Percentiles rank a stretch among this genome's conserved stretches.
Conservation (phyloP, 805 yeast species). For the Wickerhamiella hasegawae region DNA sequence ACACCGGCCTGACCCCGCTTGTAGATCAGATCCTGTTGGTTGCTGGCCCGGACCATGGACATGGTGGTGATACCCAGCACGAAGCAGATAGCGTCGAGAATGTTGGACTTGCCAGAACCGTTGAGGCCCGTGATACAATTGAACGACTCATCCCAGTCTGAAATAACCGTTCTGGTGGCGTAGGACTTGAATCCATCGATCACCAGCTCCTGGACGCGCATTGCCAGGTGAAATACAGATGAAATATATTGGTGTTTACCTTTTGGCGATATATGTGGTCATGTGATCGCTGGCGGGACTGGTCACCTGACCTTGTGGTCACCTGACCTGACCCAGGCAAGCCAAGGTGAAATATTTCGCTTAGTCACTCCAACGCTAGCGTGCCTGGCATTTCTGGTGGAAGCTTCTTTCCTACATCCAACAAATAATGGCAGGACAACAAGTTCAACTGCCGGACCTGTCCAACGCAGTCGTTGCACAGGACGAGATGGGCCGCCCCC, state of each 20-base stretch:
- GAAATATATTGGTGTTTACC: too few relatives aligned
- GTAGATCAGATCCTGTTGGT: slow-evolving; percentile 83
- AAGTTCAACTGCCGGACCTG: slow-evolving; percentile 50
- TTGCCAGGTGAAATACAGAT: too few relatives aligned
- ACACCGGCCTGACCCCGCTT: slow-evolving; percentile 98
- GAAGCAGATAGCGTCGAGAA: slow-evolving; percentile 91
- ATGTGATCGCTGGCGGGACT: too few relatives aligned
- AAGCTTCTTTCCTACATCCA: too few relatives aligned
- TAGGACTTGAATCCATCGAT: slow-evolving; percentile 97
- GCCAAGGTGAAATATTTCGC: too few relatives aligned
- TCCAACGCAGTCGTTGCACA: slow-evolving; percentile 98
- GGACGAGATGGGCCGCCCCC: slow-evolving; percentile 98
- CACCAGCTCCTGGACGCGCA: slow-evolving; percentile 48
- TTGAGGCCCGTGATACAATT: slow-evolving; percentile 96
- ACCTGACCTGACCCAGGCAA: too few relatives aligned
- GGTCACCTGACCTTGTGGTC: too few relatives aligned
- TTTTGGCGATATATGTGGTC: too few relatives aligned
- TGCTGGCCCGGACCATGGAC: slow-evolving; percentile 89
- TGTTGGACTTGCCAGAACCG: slow-evolving; percentile 95
- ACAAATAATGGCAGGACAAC: too few relatives aligned
- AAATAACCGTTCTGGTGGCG: slow-evolving; percentile 88
- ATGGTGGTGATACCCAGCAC: slow-evolving; percentile 93
- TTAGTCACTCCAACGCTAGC: too few relatives aligned
- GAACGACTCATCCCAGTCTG: slow-evolving; percentile 92
- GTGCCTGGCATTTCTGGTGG: too few relatives aligned